Evolutionary conservation across 164 flowering plant genomes (phyloP), one percentile per base, ranked within the genome.

Genomic region (Kalanchoe fedtschenkoi): DNA sequence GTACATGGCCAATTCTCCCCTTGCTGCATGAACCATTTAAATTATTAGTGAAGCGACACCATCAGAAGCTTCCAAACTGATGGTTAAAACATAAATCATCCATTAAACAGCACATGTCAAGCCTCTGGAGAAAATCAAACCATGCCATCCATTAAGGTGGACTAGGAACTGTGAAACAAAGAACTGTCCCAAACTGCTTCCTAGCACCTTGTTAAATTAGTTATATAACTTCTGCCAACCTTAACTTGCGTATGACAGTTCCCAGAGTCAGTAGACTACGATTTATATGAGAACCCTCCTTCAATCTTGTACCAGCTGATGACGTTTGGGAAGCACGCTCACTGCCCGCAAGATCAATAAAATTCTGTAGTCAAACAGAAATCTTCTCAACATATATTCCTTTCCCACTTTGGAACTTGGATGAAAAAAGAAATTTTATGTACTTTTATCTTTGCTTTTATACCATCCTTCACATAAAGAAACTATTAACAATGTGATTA

Each of bases 271-370:
- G 68, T 61, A 83, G 69, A 70, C 87, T 83, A 42, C 85, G 83
- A 61, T 83, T 81, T 61, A 83, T 83, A 60, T 83, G 87, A 67
- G 81, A 80, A 68, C 87, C 87, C 67, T 83, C 84, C 73, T 83
- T 83, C 75, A 83, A 67, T 60, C 84, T 77, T 66, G 81, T 62
- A 17, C 87, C 84, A 62, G 81, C 84, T 44, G 87, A 80, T 66
- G 71, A 64, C 29, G 83, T 43, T 65, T 83, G 87, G 44, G 87
- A 80, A 46, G 87, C 83, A 34, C 87, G 78, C 71, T 83, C 87
- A 72, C 87, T 83, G 68, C 87, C 87, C 5, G 87, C 87, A 38
- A 83, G 79, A 68, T 83, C 87, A 60, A 83, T 76, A 71, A 83
- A 83, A 67, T 83, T 80, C 87, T 82, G 71, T n/a, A 46, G 28